Conservation (phyloP, 202 grass and related monocot species). For the Miscanthus sacchariflorus region DNA sequence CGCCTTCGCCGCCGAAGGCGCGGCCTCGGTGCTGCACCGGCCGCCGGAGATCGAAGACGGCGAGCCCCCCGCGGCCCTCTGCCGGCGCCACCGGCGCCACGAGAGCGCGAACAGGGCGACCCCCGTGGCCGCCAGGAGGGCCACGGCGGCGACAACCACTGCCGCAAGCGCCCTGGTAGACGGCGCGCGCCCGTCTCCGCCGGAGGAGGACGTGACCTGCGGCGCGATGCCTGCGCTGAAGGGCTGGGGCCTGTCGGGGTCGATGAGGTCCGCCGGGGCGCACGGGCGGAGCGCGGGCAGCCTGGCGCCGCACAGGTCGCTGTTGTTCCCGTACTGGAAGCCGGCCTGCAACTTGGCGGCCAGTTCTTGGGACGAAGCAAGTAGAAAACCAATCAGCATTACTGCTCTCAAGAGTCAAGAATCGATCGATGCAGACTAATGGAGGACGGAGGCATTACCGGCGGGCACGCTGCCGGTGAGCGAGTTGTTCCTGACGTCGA, state of each 20-base stretch:
- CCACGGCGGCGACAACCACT: constrained; percentile 49
- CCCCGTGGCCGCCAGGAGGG: constrained; percentile 46
- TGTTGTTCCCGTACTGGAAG: constrained; percentile 91
- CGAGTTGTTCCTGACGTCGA: constrained; percentile 95
- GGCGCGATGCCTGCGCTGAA: constrained; percentile 68
- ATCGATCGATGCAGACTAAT: neutral
- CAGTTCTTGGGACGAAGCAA: constrained; percentile 62
- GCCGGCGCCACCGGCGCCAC: constrained; percentile 44
- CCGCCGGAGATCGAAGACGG: neutral
- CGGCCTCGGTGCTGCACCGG: constrained; percentile 26
- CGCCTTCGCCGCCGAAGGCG: constrained; percentile 22
- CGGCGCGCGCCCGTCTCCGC: constrained; percentile 26
- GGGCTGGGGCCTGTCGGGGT: constrained; percentile 78
- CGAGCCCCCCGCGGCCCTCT: constrained; percentile 36
- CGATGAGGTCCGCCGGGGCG: constrained; percentile 65
- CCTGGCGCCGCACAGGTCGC: constrained; percentile 72
- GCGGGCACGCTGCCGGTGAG: constrained; percentile 89
- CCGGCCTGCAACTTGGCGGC: constrained; percentile 62
- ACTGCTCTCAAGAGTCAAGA: neutral
- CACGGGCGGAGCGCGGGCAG: constrained; percentile 66
- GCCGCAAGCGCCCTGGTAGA: constrained; percentile 65
- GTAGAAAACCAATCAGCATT: neutral
- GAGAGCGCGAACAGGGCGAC: constrained; percentile 57
- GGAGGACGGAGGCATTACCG: constrained; percentile 53
- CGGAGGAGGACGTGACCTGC: constrained; percentile 41